phyloP scores from a whole-genome alignment of 1,284 basidiomycete genomes.

The Mrakiaceae sp. region DNA sequence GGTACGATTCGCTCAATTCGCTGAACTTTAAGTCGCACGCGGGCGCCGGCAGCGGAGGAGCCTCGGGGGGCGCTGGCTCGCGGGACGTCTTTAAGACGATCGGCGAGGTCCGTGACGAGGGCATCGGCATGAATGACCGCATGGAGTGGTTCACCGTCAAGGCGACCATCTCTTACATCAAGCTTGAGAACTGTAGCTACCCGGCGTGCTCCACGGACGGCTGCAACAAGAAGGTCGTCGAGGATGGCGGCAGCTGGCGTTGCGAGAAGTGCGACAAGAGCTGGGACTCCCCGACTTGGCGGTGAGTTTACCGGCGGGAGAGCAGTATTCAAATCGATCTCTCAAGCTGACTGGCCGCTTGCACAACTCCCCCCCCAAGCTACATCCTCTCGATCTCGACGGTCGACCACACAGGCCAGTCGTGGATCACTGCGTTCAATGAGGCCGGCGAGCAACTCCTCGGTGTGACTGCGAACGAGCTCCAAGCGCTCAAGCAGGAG shows the following conservation, averaged over 20 bases:
- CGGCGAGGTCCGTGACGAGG: slow-evolving; percentile 67
- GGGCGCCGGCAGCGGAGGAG: slow-evolving; percentile 32
- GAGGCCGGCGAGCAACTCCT: slow-evolving; percentile 73
- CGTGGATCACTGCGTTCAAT: slow-evolving; percentile 94
- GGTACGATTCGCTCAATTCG: slow-evolving; percentile 52
- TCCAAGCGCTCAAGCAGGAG: slow-evolving; percentile 58
- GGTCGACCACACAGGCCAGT: slow-evolving; percentile 75
- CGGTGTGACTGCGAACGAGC: slow-evolving; percentile 66
- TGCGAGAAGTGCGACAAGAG: slow-evolving; percentile 88
- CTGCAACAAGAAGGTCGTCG: slow-evolving; percentile 86
- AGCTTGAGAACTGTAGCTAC: slow-evolving; percentile 74
- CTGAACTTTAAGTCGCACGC: slow-evolving; percentile 61
- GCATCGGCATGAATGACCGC: slow-evolving; percentile 67
- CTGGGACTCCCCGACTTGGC: slow-evolving; percentile 63
- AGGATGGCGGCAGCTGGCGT: slow-evolving; percentile 60
- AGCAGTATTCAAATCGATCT: not conserved
- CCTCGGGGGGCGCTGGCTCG: slow-evolving; percentile 33
- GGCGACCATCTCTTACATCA: slow-evolving; percentile 84
- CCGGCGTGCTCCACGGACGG: slow-evolving; percentile 71
- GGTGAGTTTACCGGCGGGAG: slow-evolving; percentile 42
- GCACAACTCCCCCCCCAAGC: slow-evolving; percentile 36
- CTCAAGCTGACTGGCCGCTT: not conserved
- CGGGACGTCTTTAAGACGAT: slow-evolving; percentile 61
- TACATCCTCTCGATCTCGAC: slow-evolving; percentile 85
- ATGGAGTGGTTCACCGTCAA: slow-evolving; percentile 70